Evolutionary conservation across 2,329 filamentous ascomycete species (phyloP), one percentile per base, ranked within the genome.

Genomic region (Aspergillus brasiliensis): DNA sequence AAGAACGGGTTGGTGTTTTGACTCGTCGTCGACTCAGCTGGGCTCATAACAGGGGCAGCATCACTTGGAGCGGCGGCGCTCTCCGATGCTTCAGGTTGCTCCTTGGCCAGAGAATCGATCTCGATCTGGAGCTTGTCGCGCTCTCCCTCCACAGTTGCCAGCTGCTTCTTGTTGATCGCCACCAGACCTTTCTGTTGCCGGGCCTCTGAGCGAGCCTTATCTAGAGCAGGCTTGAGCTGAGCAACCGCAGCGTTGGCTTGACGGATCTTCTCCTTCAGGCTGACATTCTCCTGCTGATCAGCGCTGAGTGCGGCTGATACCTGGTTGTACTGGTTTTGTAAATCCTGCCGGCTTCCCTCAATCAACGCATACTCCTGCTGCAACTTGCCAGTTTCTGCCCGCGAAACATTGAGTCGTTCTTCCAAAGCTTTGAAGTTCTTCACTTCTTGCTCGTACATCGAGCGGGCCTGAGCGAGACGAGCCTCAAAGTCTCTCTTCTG

Each of bases 161-260:
- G 82, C 78, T 99, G 95, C 80, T 99, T 99, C 83, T 96, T 98
- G 80, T 97, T 97, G 79, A 99, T 99, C 46, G 95, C 93, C 28
- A 96, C 94, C 65, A 98, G 83, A 17, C 95, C 95, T 80, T 96
- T 98, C 73, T 98, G 93, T 75, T 98, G 95, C 44, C 95, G 88
- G 25, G 92, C 92, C 68, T 97, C 92, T 11, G 90, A 91, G 74
- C 91, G 92, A 69, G 96, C 84, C 81, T 97, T 98, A 75, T 99
- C 95, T 55, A 99, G 87, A 66, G 94, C 89, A 31, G 93, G 92
- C 75, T 92, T 96, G 42, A 98, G 80, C 75, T 92, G 89, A 17
- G 86, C 84, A 67, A 97, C 88, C 75, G 96, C 92, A 11, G 86
- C 83, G 71, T 97, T 99, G 44, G 92, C 84, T 55, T 88, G 84